Conservation (phyloP, 2,329 filamentous ascomycete genomes). For the Fusarium sp. region DNA sequence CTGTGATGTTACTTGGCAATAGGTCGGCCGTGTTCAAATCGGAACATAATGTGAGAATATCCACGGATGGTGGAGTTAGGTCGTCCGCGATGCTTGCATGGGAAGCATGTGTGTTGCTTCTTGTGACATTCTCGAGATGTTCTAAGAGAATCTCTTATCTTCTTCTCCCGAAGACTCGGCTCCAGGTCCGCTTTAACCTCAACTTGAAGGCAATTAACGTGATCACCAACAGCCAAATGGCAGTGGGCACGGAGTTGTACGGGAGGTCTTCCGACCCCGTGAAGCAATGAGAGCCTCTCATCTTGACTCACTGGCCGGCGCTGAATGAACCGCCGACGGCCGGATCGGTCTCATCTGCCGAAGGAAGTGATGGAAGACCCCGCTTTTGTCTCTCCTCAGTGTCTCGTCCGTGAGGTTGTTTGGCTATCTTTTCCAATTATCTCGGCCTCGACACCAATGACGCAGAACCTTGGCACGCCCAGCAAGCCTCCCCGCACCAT, state of each 20-base stretch:
- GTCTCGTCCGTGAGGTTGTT: conserved; percentile 21
- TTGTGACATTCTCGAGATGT: conserved; percentile 2
- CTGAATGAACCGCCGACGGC: conserved; percentile 26
- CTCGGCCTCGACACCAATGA: conserved; percentile 39
- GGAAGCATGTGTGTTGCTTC: conserved; percentile 20
- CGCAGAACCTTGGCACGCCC: conserved; percentile 37
- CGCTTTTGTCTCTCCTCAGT: conserved; percentile 24
- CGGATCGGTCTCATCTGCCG: conserved; percentile 39
- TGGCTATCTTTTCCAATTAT: conserved; percentile 26
- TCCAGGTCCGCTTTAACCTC: conserved; percentile 15
- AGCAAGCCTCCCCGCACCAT: conserved; percentile 29
- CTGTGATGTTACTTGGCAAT: background rate
- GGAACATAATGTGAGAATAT: conserved; percentile 7
- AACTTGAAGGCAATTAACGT: background rate
- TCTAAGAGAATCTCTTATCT: conserved; percentile 23
- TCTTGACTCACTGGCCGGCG: conserved; percentile 34
- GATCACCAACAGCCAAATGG: conserved; percentile 16
- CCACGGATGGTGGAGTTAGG: conserved; percentile 8
- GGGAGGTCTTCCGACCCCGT: conserved; percentile 33
- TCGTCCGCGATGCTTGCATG: conserved; percentile 9
- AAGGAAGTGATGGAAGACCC: conserved; percentile 20
- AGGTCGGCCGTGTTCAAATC: background rate
- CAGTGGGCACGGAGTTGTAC: conserved; percentile 36
- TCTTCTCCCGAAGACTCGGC: conserved; percentile 7
- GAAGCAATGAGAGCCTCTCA: conserved; percentile 6